phyloP scores from a whole-genome alignment of 306 rosid species.

The Glycine latifolia region DNA sequence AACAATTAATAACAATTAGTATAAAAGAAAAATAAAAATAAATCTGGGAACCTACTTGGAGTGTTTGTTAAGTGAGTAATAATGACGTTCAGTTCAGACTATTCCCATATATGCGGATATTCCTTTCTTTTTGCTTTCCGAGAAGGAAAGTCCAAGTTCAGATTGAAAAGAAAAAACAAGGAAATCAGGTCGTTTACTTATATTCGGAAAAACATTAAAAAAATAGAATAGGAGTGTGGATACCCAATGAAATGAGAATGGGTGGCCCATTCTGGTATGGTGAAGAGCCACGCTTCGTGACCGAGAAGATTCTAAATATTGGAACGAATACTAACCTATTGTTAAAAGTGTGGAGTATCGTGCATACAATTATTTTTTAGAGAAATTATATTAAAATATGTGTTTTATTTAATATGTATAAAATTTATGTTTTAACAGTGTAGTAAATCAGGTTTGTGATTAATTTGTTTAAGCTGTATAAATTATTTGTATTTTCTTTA shows the following conservation, averaged over 20 bases:
- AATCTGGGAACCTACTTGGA: constrained; percentile 22
- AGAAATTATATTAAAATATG: neutral
- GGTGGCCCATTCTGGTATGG: constrained; percentile 35
- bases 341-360: neutral
- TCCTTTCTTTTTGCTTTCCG: constrained; percentile 39
- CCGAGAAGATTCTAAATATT: neutral
- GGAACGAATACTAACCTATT: neutral
- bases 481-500: too few relatives aligned
- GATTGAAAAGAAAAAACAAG: neutral
- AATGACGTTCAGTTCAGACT: neutral
- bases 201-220: too few relatives aligned
- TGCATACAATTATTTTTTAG: neutral
- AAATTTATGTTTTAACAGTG: too few relatives aligned
- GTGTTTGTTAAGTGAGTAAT: constrained; percentile 31
- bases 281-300: neutral
- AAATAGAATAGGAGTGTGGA: neutral
- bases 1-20: neutral
- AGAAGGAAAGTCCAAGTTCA: neutral
- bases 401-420: too few relatives aligned
- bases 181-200: too few relatives aligned
- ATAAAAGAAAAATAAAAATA: neutral
- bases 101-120: constrained; percentile 48
- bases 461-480: too few relatives aligned
- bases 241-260: neutral
- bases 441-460: too few relatives aligned